These are phyloP conservation scores for Pleomassaria siparia DNA, from an alignment of 2,329 filamentous ascomycete species.

Conservation along the genomic window DNA sequence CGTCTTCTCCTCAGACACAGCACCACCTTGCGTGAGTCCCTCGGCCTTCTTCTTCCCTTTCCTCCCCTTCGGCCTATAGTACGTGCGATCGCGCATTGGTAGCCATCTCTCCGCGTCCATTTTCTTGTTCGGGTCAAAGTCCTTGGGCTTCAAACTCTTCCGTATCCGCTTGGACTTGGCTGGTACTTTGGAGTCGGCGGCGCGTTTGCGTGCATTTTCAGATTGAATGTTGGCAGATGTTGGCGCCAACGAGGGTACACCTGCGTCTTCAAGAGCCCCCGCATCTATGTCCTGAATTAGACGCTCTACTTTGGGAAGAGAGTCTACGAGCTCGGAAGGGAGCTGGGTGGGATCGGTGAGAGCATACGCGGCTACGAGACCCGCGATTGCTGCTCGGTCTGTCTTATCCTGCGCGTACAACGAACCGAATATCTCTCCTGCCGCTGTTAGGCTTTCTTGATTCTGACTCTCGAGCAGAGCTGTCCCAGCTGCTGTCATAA, in stretches of 20 bases:
- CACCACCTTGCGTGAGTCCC: constrained; percentile 80
- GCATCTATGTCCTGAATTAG: constrained; percentile 65
- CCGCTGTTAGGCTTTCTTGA: constrained; percentile 66
- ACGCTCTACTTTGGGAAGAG: constrained; percentile 63
- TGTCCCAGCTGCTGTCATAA: constrained; percentile 75
- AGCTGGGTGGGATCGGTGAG: constrained; percentile 60
- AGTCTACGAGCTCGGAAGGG: constrained; percentile 54
- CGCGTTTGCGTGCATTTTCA: constrained; percentile 47
- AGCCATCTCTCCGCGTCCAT: constrained; percentile 93
- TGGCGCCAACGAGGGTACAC: constrained; percentile 56
- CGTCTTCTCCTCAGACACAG: constrained; percentile 65
- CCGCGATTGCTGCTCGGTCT: constrained; percentile 73
- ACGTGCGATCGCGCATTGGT: constrained; percentile 83
- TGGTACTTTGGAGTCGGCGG: constrained; percentile 43
- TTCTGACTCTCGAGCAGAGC: constrained; percentile 77
- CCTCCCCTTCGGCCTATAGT: constrained; percentile 86
- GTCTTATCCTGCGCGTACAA: constrained; percentile 66
- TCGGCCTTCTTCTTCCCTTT: constrained; percentile 79
- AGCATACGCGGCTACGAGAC: constrained; percentile 81
- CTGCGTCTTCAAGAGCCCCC: constrained; percentile 63
- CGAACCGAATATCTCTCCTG: constrained; percentile 76
- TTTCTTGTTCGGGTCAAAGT: constrained; percentile 74
- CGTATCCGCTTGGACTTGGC: constrained; percentile 61
- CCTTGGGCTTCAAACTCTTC: constrained; percentile 67
- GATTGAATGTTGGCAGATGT: constrained; percentile 35